A percentile compares a stretch with the other conserved stretches of the same genome.
Evolutionary conservation across 192 early-diverging fungal genomes (phyloP).

Genomic region (Tieghemiomyces parasiticus): DNA sequence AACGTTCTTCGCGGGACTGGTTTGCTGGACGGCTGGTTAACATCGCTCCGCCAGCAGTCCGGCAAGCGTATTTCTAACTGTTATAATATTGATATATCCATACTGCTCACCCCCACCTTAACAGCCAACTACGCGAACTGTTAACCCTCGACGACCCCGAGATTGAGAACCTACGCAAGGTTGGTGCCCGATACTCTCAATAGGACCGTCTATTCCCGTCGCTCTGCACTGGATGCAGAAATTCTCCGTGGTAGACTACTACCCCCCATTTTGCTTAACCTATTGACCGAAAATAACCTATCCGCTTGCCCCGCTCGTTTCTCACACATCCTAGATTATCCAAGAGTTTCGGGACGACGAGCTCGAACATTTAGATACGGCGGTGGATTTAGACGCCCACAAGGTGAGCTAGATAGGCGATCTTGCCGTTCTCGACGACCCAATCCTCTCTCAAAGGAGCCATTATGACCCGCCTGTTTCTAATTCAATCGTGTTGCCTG

Average conservation of each 20-base stretch:
- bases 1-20: too few species aligned
- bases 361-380: conserved; percentile 83
- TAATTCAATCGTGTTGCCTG: neutral
- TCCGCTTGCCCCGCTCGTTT: too few species aligned
- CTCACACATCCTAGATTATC: conserved; percentile 40
- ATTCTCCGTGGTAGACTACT: too few species aligned
- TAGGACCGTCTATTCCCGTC: too few species aligned
- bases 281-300: too few species aligned
- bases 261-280: too few species aligned
- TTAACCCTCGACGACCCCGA: conserved; percentile 48
- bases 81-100: neutral
- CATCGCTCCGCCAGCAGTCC: conserved; percentile 88
- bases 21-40: too few species aligned
- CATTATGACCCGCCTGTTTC: neutral
- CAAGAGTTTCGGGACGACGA: conserved; percentile 89
- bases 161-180: conserved; percentile 39
- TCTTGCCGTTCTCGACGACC: neutral
- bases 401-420: conserved; percentile 22
- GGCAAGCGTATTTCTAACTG: conserved; percentile 46
- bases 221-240: too few species aligned
- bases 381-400: conserved; percentile 71
- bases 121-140: conserved; percentile 66
- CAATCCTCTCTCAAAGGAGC: neutral
- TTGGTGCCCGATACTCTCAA: too few species aligned
- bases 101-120: too few species aligned